Evolutionary conservation across 495 filamentous ascomycete species (phyloP), one percentile per base, ranked within the genome.

Genomic region (Pseudomonodictys pantanalensis): DNA sequence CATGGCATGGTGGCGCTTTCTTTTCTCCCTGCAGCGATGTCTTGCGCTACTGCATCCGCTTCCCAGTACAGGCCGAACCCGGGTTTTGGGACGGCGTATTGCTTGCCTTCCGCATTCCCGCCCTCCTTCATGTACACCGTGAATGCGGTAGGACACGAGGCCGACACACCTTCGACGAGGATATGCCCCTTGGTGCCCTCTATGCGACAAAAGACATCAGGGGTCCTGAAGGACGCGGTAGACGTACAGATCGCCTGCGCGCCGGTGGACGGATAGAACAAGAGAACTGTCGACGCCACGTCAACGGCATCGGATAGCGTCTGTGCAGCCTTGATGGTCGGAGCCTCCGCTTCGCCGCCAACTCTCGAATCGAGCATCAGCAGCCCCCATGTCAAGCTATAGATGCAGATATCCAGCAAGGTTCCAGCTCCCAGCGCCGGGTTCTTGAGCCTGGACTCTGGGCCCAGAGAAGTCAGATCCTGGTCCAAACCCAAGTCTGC

Each of bases 361-460:
- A 58, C 48, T 18, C 48, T 26, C n/a, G 25, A 33, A 25, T 55
- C 52, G 25, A 68, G 26, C 9, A 43, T 56, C 18, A 45, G 9
- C 1, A 60, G 41, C 1, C 56, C 65, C 56, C 49, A 66, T 11
- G 65, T 68, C 8, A 68, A 10, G 25, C 38, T 38, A 35, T 68
- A 68, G 18, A 68, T 68, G 4, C 65, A 65, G 35, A 68, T 62
- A 28, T 68, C 65, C 17, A 68, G 63, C 33, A 68, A 35, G 12
- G 59, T 58, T 2, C 65, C 65, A 17, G 65, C 65, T 20, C 65
- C 65, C 1, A 68, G 52, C 15, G 62, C 58, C 3, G 56, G 62
- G 43, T 66, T 55, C 58, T 66, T 68, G 26, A 67, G 52, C 8
- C 65, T 49, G 18, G 18, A 18, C 1, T 60, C 51, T 17, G 65